phyloP scores from a whole-genome alignment of 164 flowering plant species.

The Houttuynia cordata region DNA sequence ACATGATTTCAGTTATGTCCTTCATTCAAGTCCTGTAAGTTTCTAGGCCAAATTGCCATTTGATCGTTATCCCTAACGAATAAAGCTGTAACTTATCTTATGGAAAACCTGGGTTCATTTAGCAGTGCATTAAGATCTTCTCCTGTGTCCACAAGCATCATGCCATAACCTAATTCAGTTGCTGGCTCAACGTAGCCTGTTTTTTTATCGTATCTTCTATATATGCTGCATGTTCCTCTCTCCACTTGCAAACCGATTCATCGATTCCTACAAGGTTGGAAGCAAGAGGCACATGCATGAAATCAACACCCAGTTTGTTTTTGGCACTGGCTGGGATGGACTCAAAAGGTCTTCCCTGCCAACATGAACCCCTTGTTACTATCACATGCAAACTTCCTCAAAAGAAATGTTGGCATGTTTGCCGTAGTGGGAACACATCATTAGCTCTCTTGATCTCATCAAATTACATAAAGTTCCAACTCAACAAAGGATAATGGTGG shows the following conservation, averaged over 20 bases:
- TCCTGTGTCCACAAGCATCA: no score
- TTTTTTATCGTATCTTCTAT: neutral
- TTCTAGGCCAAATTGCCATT: no score
- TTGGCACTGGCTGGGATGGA: neutral
- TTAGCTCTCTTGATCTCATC: neutral
- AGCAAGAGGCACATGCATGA: neutral
- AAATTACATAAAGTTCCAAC: neutral
- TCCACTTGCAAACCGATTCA: neutral
- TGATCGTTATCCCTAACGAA: no score
- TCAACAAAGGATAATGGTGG: neutral
- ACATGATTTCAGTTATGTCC: no score
- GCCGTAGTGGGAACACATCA: neutral
- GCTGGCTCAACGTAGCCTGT: no score
- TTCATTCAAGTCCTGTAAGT: no score
- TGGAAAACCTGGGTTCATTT: no score
- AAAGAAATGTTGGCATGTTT: neutral
- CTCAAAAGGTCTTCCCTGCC: neutral
- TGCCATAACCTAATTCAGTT: no score
- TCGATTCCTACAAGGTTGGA: neutral
- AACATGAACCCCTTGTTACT: neutral
- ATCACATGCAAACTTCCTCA: neutral
- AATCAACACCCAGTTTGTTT: neutral
- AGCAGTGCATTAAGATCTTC: no score
- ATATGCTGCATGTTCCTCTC: neutral
- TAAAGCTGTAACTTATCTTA: no score